A percentile compares a stretch with the other conserved stretches of the same genome.
These are phyloP conservation scores for Boletellus ananiceps DNA, from an alignment of 768 basidiomycete genomes.

Conservation along the genomic window DNA sequence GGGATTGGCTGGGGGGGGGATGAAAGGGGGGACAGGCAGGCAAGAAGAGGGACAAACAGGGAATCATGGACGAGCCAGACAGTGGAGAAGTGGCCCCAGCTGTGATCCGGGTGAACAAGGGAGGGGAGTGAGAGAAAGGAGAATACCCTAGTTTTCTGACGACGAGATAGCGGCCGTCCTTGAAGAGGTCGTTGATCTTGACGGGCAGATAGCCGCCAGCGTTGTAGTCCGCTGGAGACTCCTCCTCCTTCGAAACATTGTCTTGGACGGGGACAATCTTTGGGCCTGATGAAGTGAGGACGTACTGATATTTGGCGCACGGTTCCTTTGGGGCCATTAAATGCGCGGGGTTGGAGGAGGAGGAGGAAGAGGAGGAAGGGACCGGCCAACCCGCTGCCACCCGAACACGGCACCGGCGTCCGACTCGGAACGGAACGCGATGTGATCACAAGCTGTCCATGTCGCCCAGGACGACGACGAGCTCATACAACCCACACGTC, in stretches of 20 bases:
- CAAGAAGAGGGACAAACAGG: constrained; percentile 45
- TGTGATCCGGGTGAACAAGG: constrained; percentile 28
- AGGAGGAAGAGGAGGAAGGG: not conserved
- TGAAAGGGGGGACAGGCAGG: constrained; percentile 11
- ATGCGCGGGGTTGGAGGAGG: constrained; percentile 2
- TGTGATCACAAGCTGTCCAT: too few relatives aligned
- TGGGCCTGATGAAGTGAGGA: constrained; percentile 59
- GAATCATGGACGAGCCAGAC: constrained; percentile 87
- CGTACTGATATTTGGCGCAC: constrained; percentile 73
- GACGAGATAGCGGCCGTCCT: constrained; percentile 77
- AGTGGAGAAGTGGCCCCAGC: constrained; percentile 95
- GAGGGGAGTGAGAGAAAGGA: not conserved
- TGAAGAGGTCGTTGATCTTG: constrained; percentile 80
- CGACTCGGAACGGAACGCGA: constrained; percentile 12
- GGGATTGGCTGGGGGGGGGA: constrained; percentile 46
- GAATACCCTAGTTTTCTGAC: constrained; percentile 84
- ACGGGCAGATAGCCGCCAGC: constrained; percentile 77
- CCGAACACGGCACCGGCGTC: constrained; percentile 17
- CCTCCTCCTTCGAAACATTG: constrained; percentile 67
- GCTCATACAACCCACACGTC: too few relatives aligned
- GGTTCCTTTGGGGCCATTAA: constrained; percentile 64
- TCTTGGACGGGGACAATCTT: constrained; percentile 71
- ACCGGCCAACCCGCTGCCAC: not conserved
- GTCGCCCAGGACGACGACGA: too few relatives aligned
- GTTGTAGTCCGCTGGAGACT: constrained; percentile 81